phyloP scores from a whole-genome alignment of 129 eudicot genomes.

The Tagetes patula region DNA sequence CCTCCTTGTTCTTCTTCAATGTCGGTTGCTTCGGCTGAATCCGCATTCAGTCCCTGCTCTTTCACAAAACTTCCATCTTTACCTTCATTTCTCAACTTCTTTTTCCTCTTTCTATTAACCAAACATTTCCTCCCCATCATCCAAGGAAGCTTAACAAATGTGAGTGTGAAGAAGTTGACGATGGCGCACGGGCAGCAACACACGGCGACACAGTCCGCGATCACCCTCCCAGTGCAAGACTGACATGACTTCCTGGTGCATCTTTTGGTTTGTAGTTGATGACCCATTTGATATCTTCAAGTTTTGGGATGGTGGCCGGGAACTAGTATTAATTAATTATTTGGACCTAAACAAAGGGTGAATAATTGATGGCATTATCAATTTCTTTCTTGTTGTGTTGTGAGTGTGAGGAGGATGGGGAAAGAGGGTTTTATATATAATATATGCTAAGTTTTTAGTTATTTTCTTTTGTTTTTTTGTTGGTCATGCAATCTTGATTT shows the following conservation, averaged over 20 bases:
- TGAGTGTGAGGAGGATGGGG: slow-evolving; percentile 11
- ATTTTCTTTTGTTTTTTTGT: not conserved
- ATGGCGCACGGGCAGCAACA: slow-evolving; percentile 80
- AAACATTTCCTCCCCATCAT: slow-evolving; percentile 57
- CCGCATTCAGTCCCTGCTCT: slow-evolving; percentile 9
- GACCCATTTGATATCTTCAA: slow-evolving; percentile 28
- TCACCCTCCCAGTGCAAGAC: slow-evolving; percentile 62
- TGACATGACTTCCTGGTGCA: slow-evolving; percentile 68
- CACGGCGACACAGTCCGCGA: slow-evolving; percentile 77
- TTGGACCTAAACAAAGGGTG: no score
- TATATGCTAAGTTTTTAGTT: no score
- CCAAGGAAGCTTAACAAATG: slow-evolving; percentile 61
- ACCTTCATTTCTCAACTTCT: slow-evolving; percentile 22
- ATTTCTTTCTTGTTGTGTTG: not conserved
- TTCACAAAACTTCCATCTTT: slow-evolving; percentile 26
- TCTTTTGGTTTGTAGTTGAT: slow-evolving; percentile 29
- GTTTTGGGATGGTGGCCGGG: not conserved
- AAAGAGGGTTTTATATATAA: slow-evolving; percentile 30
- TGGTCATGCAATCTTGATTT: slow-evolving; percentile 42
- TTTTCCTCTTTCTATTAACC: slow-evolving; percentile 33
- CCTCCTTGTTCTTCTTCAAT: slow-evolving; percentile 30
- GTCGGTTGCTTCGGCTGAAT: slow-evolving; percentile 18
- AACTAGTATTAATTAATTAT: no score
- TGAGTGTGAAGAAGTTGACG: slow-evolving; percentile 52
- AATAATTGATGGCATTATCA: not conserved